phyloP scores from a whole-genome alignment of 1,139 yeast genomes.

The Candida labiduridarum region DNA sequence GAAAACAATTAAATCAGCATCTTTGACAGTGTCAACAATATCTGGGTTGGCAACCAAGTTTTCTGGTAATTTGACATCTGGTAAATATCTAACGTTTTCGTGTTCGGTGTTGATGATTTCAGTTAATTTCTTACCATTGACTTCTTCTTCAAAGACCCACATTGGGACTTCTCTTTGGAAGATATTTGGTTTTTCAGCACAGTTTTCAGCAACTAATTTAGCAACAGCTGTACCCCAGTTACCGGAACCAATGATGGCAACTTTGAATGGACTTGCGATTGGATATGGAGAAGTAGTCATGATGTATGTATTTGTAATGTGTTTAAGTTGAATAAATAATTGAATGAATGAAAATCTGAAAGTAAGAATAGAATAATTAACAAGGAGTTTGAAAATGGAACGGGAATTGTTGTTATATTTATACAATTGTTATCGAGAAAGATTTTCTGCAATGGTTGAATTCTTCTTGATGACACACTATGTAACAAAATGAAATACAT shows the following conservation, averaged over 20 bases:
- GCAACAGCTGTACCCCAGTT: constrained; percentile 97
- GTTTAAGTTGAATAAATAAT: neutral
- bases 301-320: constrained; percentile 2
- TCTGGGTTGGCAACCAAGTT: constrained; percentile 87
- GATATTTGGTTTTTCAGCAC: constrained; percentile 64
- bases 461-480: neutral
- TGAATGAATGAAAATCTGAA: neutral
- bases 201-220: constrained; percentile 87
- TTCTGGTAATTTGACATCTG: constrained; percentile 75
- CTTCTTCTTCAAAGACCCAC: constrained; percentile 92
- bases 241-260: constrained; percentile 75
- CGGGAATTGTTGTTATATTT: neutral
- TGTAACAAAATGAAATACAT: neutral
- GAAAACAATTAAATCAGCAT: constrained; percentile 81
- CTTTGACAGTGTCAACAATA: constrained; percentile 67
- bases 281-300: constrained; percentile 42
- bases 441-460: neutral
- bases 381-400: neutral
- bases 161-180: constrained; percentile 74
- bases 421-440: neutral
- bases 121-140: constrained; percentile 73
- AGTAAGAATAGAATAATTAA: neutral
- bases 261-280: constrained; percentile 47
- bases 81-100: constrained; percentile 87
- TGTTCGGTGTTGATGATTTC: constrained; percentile 84